A percentile compares a stretch with the other conserved stretches of the same genome.
Evolutionary conservation across 495 filamentous ascomycete species (phyloP).

Genomic region (Podospora pseudocomata): DNA sequence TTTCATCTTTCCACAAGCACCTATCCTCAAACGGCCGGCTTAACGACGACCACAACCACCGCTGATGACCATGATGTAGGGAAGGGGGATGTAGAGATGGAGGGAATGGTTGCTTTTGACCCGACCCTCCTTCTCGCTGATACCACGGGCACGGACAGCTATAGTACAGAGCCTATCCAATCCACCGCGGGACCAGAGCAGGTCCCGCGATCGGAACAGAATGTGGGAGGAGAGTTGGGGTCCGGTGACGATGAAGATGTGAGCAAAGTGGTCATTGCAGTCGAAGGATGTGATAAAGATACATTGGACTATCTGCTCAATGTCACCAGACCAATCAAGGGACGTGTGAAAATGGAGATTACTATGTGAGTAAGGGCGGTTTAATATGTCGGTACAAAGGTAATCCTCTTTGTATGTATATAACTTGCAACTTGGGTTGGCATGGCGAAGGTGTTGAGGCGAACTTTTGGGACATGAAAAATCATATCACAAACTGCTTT

Average conservation of each 20-base stretch:
- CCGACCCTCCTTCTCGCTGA: not conserved
- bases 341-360: conserved; percentile 11
- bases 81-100: not conserved
- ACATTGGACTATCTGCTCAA: conserved; percentile 8
- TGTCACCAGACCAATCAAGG: conserved; percentile 5
- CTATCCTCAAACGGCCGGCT: not conserved
- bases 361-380: not conserved
- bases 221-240: not conserved
- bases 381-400: not conserved
- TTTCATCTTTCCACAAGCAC: not conserved
- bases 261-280: conserved; percentile 5
- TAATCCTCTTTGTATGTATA: not conserved
- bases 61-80: not conserved
- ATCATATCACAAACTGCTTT: too few species aligned
- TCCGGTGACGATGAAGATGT: not conserved
- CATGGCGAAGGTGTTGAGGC: not conserved
- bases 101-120: not conserved
- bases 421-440: not conserved
- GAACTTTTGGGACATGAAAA: too few species aligned
- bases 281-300: conserved; percentile 9
- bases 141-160: not conserved
- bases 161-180: not conserved
- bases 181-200: not conserved
- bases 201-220: not conserved
- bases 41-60: not conserved